Evolutionary conservation across 2,329 filamentous ascomycete species (phyloP).

Genomic region (Neonectria coccinea): DNA sequence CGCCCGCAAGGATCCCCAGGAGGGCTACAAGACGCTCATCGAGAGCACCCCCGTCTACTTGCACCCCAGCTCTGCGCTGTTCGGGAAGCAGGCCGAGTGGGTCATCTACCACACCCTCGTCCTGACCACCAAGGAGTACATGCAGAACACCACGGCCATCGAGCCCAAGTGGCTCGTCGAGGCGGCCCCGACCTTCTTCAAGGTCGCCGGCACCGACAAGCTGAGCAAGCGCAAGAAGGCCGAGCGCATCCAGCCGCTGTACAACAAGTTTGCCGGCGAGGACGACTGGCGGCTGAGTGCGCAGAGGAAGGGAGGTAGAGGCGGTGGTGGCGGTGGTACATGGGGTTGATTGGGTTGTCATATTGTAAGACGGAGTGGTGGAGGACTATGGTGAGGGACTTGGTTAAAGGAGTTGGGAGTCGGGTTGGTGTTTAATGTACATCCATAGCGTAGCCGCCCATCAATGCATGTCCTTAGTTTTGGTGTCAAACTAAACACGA

Average conservation of each 20-base stretch:
- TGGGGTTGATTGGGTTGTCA: slow-evolving; percentile 73
- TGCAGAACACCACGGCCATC: slow-evolving; percentile 93
- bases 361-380: neutral
- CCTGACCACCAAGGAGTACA: slow-evolving; percentile 96
- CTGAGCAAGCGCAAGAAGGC: slow-evolving; percentile 93
- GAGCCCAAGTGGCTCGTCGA: slow-evolving; percentile 96
- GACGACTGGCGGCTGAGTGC: slow-evolving; percentile 96
- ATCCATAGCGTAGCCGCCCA: slow-evolving; percentile 8
- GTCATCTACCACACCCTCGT: slow-evolving; percentile 94
- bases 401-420: neutral
- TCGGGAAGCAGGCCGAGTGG: slow-evolving; percentile 96
- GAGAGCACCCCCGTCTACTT: slow-evolving; percentile 96
- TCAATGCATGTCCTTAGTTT: neutral
- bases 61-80: slow-evolving; percentile 90
- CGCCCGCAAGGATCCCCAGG: slow-evolving; percentile 93
- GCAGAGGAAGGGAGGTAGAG: slow-evolving; percentile 85
- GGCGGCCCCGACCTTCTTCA: slow-evolving; percentile 98
- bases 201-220: slow-evolving; percentile 88
- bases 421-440: neutral
- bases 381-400: neutral
- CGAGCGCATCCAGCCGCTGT: slow-evolving; percentile 93
- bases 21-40: slow-evolving; percentile 97
- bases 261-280: slow-evolving; percentile 91
- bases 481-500: neutral
- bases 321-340: slow-evolving; percentile 88